A percentile compares a stretch with the other conserved stretches of the same genome.
Conservation (phyloP, 495 filamentous ascomycete species). For the Tuber microsphaerosporum region DNA sequence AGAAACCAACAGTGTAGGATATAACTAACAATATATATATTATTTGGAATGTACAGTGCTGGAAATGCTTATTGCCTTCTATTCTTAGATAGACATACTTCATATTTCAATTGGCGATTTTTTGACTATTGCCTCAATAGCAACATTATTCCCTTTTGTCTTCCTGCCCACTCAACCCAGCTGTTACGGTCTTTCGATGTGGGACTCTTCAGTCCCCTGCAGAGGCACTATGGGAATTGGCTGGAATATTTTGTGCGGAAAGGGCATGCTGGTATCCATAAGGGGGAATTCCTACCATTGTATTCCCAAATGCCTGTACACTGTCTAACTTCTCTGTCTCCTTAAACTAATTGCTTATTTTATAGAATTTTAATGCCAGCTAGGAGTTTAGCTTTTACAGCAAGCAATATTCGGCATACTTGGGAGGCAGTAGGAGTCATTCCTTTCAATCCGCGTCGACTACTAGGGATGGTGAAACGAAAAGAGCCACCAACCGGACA, state of each 20-base stretch:
- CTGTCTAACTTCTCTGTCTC: background rate
- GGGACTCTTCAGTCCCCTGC: background rate
- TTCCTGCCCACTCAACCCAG: background rate
- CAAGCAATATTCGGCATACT: background rate
- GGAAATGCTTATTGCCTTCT: background rate
- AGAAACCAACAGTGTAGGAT: too few species aligned
- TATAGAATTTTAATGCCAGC: background rate
- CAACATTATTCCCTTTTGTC: background rate
- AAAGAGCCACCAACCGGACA: background rate
- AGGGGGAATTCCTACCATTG: constrained; percentile 7
- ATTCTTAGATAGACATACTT: constrained; percentile 14
- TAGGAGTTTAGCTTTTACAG: background rate
- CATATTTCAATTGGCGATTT: constrained; percentile 11
- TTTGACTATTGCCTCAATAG: constrained; percentile 8
- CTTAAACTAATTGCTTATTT: background rate
- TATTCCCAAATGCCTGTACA: background rate
- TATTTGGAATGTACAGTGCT: too few species aligned
- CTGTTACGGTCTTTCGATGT: constrained; percentile 7
- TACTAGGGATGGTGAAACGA: background rate
- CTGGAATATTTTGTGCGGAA: constrained; percentile 4
- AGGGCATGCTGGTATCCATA: background rate
- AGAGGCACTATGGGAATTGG: constrained; percentile 2
- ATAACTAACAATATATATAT: too few species aligned
- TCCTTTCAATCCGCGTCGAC: background rate
- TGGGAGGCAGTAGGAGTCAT: background rate